phyloP scores from a whole-genome alignment of 2,329 filamentous ascomycete genomes.

The Aspergillus glaucus region DNA sequence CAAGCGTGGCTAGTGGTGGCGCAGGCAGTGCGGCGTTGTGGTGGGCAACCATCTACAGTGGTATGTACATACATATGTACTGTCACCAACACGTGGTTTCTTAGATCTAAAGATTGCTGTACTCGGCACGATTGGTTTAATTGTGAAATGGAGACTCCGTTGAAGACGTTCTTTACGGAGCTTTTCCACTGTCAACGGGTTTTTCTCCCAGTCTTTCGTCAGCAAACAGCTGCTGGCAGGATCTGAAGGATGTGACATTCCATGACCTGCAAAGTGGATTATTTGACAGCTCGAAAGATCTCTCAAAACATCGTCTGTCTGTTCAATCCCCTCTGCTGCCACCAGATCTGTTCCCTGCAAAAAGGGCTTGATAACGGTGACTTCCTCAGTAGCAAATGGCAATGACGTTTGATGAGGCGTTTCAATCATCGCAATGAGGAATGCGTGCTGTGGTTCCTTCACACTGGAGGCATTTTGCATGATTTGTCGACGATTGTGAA shows the following conservation, averaged over 20 bases:
- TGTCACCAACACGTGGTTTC: no score
- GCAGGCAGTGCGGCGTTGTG: not conserved
- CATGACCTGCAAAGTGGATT: constrained; percentile 41
- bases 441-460: not conserved
- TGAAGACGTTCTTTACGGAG: constrained; percentile 9
- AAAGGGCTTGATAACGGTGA: not conserved
- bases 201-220: constrained; percentile 17
- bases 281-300: constrained; percentile 20
- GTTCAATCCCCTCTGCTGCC: not conserved
- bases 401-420: not conserved
- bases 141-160: constrained; percentile 15
- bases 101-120: no score
- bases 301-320: not conserved
- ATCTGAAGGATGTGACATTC: constrained; percentile 17
- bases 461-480: not conserved
- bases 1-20: not conserved
- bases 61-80: no score
- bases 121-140: no score
- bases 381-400: not conserved
- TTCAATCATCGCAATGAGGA: constrained; percentile 1
- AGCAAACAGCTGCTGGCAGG: constrained; percentile 27
- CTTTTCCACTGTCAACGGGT: constrained; percentile 17
- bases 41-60: no score
- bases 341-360: not conserved
- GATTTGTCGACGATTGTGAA: not conserved